Evolutionary conservation across 2,329 filamentous ascomycete species (phyloP).

Genomic region (Cladosporium velox): DNA sequence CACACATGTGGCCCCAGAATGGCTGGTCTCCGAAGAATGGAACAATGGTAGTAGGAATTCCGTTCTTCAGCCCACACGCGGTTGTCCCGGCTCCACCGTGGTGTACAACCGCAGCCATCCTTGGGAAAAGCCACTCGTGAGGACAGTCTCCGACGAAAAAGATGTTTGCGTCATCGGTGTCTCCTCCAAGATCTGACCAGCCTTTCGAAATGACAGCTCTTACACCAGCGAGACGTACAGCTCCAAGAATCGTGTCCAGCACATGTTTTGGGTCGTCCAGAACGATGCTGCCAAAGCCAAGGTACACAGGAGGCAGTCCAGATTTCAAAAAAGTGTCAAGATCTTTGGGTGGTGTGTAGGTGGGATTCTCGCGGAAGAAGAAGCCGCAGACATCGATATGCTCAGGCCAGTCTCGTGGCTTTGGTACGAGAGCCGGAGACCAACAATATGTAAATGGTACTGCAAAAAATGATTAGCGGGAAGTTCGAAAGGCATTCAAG

Average conservation of each 20-base stretch:
- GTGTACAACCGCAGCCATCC: conserved; percentile 56
- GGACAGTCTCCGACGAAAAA: conserved; percentile 52
- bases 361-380: conserved; percentile 65
- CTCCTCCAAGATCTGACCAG: conserved; percentile 42
- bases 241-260: conserved; percentile 71
- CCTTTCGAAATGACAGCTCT: conserved; percentile 53
- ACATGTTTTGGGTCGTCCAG: conserved; percentile 71
- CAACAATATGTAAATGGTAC: conserved; percentile 81
- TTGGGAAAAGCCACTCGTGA: conserved; percentile 59
- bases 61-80: conserved; percentile 53
- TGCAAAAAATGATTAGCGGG: not conserved
- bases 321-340: conserved; percentile 64
- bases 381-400: conserved; percentile 74
- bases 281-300: conserved; percentile 79
- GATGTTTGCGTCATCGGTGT: conserved; percentile 40
- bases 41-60: conserved; percentile 53
- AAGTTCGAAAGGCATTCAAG: conserved; percentile 67
- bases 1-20: conserved; percentile 53
- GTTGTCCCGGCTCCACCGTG: conserved; percentile 61
- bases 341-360: conserved; percentile 64
- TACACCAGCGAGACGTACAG: conserved; percentile 54
- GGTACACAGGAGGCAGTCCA: conserved; percentile 72
- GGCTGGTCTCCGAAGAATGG: conserved; percentile 60
- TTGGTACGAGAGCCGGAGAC: conserved; percentile 74
- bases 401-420: conserved; percentile 70